Conservation (phyloP, 495 filamentous ascomycete species). For the Xylaria palmicola region DNA sequence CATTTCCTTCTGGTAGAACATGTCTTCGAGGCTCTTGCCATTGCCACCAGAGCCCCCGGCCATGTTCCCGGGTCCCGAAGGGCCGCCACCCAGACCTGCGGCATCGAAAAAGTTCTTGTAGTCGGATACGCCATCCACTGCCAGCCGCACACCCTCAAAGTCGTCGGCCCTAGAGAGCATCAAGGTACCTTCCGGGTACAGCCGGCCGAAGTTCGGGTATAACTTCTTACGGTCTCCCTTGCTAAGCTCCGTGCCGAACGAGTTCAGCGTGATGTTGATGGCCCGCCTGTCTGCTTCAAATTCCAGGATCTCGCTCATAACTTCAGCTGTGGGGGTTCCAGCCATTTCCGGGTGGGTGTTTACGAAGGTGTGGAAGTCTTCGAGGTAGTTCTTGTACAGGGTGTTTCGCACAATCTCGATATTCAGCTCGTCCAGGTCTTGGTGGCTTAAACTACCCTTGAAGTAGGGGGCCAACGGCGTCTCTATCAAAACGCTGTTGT, state of each 20-base stretch:
- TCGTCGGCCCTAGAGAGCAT: slow-evolving; percentile 97
- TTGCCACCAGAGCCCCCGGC: slow-evolving; percentile 70
- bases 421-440: slow-evolving; percentile 97
- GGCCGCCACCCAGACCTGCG: slow-evolving; percentile 76
- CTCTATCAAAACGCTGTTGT: slow-evolving; percentile 96
- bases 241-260: slow-evolving; percentile 93
- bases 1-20: slow-evolving; percentile 99
- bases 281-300: slow-evolving; percentile 95
- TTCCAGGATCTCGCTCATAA: slow-evolving; percentile 92
- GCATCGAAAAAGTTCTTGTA: slow-evolving; percentile 95
- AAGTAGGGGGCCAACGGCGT: slow-evolving; percentile 95
- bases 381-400: slow-evolving; percentile 98
- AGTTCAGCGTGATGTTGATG: slow-evolving; percentile 99
- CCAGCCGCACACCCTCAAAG: slow-evolving; percentile 86
- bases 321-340: slow-evolving; percentile 85
- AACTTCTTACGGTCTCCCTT: slow-evolving; percentile 94
- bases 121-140: slow-evolving; percentile 85
- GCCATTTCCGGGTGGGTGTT: slow-evolving; percentile 78
- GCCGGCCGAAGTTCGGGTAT: slow-evolving; percentile 84
- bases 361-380: slow-evolving; percentile 93
- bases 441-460: slow-evolving; percentile 89
- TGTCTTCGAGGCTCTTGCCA: slow-evolving; percentile 88
- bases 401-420: slow-evolving; percentile 99
- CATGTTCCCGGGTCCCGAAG: slow-evolving; percentile 77
- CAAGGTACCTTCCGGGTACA: slow-evolving; percentile 91